Evolutionary conservation across 2,329 filamentous ascomycete genomes (phyloP), one percentile per base, ranked within the genome.

Genomic region (Tolypocladium album): DNA sequence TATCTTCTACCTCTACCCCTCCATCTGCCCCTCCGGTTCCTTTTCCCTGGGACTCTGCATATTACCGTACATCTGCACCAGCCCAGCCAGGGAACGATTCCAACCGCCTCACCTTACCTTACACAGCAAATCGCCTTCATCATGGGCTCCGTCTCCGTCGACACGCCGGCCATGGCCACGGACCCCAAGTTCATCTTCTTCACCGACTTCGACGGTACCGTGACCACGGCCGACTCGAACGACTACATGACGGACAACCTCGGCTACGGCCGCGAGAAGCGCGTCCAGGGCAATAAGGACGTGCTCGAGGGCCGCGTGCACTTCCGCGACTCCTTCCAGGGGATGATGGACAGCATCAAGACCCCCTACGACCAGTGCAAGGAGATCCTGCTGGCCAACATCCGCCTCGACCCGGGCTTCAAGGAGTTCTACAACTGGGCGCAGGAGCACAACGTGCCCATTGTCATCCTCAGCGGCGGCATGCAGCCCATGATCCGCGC

Each of bases 121-220:
- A 22, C 20, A 12, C 50, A 20, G 12, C 6, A 36, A 20, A 53
- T 31, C 20, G 22, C 31, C 31, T 2, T 20, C 50, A 75, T 61
- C 58, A 80, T 81, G 78, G 76, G 76, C 59, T 77, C 77, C 59
- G 63, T 70, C 34, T 62, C 68, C 52, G 71, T 68, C 60, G 72
- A 77, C 56, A 81, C 84, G 34, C 83, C 84, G 60, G 84, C 84
- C 53, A 76, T 87, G 72, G 78, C 78, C 68, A 85, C 80, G 61
- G 86, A 88, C 72, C 92, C 92, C 58, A 89, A 91, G 76, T 89
- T 90, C 79, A 92, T 99, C 79, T 97, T 99, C 83, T 97, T 97
- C 80, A 96, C 92, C 67, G 94, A 99, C 78, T 97, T 97, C 72
- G 94, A 99, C 76, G 94, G 94, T 69, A 97, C 92, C 59, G 93